Conservation (phyloP, 371 early-diverging fungal species). For the Choanephora cucurbitarum region DNA sequence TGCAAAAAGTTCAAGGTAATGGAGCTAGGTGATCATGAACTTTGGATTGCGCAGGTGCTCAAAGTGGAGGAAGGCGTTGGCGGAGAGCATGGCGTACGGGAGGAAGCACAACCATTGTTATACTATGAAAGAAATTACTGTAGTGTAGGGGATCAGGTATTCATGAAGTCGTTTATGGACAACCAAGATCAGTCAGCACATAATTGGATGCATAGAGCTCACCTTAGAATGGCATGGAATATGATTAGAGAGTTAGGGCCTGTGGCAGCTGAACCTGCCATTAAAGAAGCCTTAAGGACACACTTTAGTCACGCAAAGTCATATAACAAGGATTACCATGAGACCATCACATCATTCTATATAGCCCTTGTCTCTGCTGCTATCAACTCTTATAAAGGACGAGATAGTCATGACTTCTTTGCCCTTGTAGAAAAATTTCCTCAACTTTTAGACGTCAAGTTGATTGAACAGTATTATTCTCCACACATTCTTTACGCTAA, state of each 20-base stretch:
- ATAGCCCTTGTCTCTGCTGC: conserved; percentile 51
- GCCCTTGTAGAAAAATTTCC: conserved; percentile 53
- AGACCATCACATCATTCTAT: conserved; percentile 63
- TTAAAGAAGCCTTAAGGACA: conserved; percentile 45
- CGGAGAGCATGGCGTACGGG: conserved; percentile 40
- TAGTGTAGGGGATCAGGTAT: conserved; percentile 61
- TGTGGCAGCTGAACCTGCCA: conserved; percentile 41
- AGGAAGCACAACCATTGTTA: conserved; percentile 56
- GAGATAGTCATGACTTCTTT: conserved; percentile 53
- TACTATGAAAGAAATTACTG: conserved; percentile 68
- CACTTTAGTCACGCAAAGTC: conserved; percentile 49
- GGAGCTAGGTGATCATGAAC: conserved; percentile 67
- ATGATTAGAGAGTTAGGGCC: conserved; percentile 51
- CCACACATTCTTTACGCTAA: conserved; percentile 38
- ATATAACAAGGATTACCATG: conserved; percentile 46
- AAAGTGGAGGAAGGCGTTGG: conserved; percentile 63
- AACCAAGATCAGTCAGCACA: conserved; percentile 36
- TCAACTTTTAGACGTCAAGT: conserved; percentile 37
- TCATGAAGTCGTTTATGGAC: conserved; percentile 51
- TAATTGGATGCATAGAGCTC: conserved; percentile 66
- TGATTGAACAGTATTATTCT: conserved; percentile 55
- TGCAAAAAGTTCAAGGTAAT: conserved; percentile 54
- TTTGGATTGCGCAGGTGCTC: conserved; percentile 65
- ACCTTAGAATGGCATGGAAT: conserved; percentile 67
- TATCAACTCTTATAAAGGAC: conserved; percentile 22